These are phyloP conservation scores for Cyanidioschyzon merolae DNA, from an alignment of 23 red algal species.

Conservation along the genomic window DNA sequence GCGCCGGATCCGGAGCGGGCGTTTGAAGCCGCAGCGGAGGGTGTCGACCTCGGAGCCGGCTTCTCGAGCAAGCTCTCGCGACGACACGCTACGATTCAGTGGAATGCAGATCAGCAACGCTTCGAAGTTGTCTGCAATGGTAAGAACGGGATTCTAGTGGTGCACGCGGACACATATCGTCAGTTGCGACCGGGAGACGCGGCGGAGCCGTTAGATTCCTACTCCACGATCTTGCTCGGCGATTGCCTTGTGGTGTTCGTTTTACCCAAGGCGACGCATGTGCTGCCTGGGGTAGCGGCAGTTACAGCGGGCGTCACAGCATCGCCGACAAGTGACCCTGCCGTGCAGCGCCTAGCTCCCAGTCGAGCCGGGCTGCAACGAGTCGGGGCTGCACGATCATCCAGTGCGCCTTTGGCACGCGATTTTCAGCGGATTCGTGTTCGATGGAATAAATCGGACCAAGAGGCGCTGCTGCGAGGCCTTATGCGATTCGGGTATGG, in stretches of 20 bases:
- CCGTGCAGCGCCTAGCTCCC: background rate
- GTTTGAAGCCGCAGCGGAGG: slow-evolving; percentile 26
- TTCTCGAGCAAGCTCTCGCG: slow-evolving; percentile 65
- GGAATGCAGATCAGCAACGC: slow-evolving; percentile 19
- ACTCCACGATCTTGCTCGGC: slow-evolving; percentile 33
- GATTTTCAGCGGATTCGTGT: background rate
- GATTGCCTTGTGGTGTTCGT: slow-evolving; percentile 41
- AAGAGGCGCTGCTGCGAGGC: slow-evolving; percentile 32
- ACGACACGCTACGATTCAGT: slow-evolving; percentile 47
- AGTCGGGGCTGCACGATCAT: background rate
- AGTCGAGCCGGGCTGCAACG: background rate
- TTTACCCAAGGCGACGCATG: slow-evolving; percentile 16
- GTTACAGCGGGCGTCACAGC: background rate
- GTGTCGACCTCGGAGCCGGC: slow-evolving; percentile 60
- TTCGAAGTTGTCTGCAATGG: slow-evolving; percentile 54
- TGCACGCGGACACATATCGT: slow-evolving; percentile 14
- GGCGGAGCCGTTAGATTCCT: slow-evolving; percentile 29
- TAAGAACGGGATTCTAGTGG: slow-evolving; percentile 52
- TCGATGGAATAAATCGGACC: slow-evolving; percentile 18
- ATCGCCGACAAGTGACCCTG: background rate
- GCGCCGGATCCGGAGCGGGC: background rate
- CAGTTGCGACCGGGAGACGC: slow-evolving; percentile 24
- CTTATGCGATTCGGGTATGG: slow-evolving; percentile 79
- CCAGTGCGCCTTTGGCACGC: slow-evolving; percentile 13
- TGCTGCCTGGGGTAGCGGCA: background rate